These are phyloP conservation scores for Solanum medicagineum DNA, from an alignment of 257 asterid species.

Conservation along the genomic window DNA sequence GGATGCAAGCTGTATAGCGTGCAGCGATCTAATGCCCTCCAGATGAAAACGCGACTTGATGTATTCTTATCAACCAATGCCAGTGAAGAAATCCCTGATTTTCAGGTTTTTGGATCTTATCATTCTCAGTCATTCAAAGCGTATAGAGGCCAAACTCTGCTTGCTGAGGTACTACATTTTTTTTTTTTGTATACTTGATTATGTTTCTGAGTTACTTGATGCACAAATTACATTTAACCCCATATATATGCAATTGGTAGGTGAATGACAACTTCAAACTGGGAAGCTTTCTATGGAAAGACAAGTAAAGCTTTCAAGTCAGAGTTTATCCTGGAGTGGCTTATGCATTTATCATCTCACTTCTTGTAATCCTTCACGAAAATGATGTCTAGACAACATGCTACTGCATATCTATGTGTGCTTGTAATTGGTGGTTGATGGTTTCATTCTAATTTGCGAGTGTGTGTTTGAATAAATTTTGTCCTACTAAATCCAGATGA, in stretches of 20 bases:
- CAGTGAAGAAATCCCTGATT: conserved; percentile 8
- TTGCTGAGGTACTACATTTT: conserved; percentile 17
- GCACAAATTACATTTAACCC: not conserved
- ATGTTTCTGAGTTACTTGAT: not conserved
- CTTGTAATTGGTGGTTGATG: no score
- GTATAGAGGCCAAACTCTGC: conserved; percentile 15
- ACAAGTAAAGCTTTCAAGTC: conserved; percentile 22
- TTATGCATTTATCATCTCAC: conserved; percentile 19
- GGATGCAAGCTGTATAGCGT: conserved; percentile 18
- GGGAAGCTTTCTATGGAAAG: conserved; percentile 9
- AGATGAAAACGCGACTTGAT: conserved; percentile 19
- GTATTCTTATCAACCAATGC: conserved; percentile 26
- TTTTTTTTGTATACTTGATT: not conserved
- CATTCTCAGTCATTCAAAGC: conserved; percentile 25
- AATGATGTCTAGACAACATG: not conserved
- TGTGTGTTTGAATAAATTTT: no score
- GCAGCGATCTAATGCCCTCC: conserved; percentile 6
- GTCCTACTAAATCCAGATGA: no score
- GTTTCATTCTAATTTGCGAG: no score
- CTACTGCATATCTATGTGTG: not conserved
- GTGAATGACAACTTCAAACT: conserved; percentile 21
- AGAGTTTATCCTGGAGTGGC: conserved; percentile 35
- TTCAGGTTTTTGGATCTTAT: conserved; percentile 23
- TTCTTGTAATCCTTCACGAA: conserved; percentile 27
- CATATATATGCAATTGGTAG: not conserved